Conservation (phyloP, 768 basidiomycete genomes). For the Trametes sanguinea region DNA sequence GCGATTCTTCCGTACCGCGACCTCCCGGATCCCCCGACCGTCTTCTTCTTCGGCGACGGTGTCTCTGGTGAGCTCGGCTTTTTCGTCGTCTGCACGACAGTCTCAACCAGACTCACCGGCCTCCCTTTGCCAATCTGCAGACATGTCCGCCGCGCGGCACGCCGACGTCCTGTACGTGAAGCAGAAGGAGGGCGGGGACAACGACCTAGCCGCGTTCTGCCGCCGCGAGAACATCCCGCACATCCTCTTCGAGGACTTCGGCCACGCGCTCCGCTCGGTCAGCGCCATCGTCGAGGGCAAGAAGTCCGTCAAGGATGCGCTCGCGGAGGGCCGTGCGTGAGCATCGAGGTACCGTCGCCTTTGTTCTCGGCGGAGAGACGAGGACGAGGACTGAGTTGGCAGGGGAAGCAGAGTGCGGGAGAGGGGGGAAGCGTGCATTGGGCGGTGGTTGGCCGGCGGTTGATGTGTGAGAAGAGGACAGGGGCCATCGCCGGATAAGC, state of each 20-base stretch:
- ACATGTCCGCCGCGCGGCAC: slow-evolving; percentile 89
- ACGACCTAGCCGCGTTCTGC: slow-evolving; percentile 87
- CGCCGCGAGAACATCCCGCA: slow-evolving; percentile 75
- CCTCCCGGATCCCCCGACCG: slow-evolving; percentile 66
- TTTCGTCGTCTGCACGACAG: neutral
- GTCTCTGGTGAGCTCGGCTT: slow-evolving; percentile 71
- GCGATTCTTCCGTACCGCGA: slow-evolving; percentile 90
- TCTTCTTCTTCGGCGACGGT: slow-evolving; percentile 98
- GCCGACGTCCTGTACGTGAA: slow-evolving; percentile 97
- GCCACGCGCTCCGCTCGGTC: slow-evolving; percentile 59
- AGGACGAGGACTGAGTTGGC: too few species aligned
- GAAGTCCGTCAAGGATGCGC: slow-evolving; percentile 56
- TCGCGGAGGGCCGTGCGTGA: slow-evolving; percentile 22
- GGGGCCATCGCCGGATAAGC: slow-evolving; percentile 5
- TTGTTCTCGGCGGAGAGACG: neutral
- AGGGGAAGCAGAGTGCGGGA: too few species aligned
- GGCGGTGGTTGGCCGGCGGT: too few species aligned
- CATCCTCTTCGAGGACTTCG: slow-evolving; percentile 75
- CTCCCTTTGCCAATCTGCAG: slow-evolving; percentile 39
- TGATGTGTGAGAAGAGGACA: neutral
- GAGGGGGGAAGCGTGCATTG: too few species aligned
- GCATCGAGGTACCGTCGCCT: neutral
- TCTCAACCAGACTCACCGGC: neutral
- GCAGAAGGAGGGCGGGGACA: slow-evolving; percentile 71
- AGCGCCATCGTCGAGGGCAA: slow-evolving; percentile 71